phyloP scores from a whole-genome alignment of 2,329 filamentous ascomycete genomes.

The Apiospora hydei region DNA sequence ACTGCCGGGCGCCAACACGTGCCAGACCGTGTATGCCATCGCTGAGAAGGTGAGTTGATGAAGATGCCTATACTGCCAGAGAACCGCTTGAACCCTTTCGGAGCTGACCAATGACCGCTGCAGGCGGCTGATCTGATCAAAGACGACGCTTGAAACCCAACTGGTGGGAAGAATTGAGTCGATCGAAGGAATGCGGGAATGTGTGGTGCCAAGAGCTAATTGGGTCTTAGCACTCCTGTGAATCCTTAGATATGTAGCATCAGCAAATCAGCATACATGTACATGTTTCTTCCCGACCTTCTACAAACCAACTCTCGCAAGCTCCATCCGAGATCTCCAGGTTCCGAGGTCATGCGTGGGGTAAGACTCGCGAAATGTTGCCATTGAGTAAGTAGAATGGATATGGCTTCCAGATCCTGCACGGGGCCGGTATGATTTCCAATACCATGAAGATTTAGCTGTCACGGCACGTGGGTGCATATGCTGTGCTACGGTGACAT shows the following conservation, averaged over 20 bases:
- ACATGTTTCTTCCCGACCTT: neutral
- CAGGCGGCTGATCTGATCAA: constrained; percentile 16
- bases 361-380: neutral
- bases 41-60: constrained; percentile 20
- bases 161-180: neutral
- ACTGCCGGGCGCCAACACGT: constrained; percentile 12
- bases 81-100: neutral
- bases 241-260: neutral
- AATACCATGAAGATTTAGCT: neutral
- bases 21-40: constrained; percentile 20
- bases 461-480: neutral
- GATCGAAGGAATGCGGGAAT: neutral
- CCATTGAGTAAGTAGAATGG: neutral
- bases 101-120: neutral
- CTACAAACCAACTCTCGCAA: neutral
- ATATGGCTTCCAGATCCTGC: neutral
- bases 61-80: neutral
- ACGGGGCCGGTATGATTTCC: neutral
- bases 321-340: neutral
- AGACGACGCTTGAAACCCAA: neutral
- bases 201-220: neutral
- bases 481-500: neutral
- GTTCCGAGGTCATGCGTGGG: neutral
- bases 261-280: neutral
- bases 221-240: neutral